These are phyloP conservation scores for Oxyria digyna DNA, from an alignment of 148 eudicot species.

Conservation along the genomic window DNA sequence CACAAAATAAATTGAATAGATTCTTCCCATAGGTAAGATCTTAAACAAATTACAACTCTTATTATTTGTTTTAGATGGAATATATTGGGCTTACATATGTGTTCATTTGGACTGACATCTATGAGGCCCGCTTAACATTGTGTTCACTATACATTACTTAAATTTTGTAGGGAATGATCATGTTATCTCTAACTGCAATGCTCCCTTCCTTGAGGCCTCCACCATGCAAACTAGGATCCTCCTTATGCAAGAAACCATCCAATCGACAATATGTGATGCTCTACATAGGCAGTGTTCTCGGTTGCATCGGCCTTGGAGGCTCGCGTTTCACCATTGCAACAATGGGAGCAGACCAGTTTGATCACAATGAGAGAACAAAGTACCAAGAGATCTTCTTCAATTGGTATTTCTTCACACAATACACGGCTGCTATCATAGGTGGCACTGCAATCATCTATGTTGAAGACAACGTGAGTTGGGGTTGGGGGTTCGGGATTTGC, in stretches of 20 bases:
- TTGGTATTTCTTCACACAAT: slow-evolving; percentile 30
- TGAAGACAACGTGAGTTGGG: slow-evolving; percentile 31
- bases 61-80: too few relatives aligned
- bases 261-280: slow-evolving; percentile 20
- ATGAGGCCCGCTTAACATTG: too few relatives aligned
- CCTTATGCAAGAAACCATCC: slow-evolving; percentile 23
- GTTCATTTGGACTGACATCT: too few relatives aligned
- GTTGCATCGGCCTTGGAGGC: slow-evolving; percentile 28
- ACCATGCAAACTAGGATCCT: slow-evolving; percentile 17
- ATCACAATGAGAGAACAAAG: slow-evolving; percentile 10
- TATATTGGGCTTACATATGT: too few relatives aligned
- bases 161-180: slow-evolving; percentile 27
- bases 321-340: slow-evolving; percentile 30
- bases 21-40: neutral
- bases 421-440: slow-evolving; percentile 18
- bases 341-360: slow-evolving; percentile 35
- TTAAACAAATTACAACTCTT: too few relatives aligned
- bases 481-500: slow-evolving; percentile 23
- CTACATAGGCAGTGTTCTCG: slow-evolving; percentile 21
- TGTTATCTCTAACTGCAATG: slow-evolving; percentile 23
- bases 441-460: slow-evolving; percentile 28
- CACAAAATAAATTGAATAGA: too few relatives aligned
- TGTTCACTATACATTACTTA: too few relatives aligned
- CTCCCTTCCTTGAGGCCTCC: slow-evolving; percentile 32
- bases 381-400: slow-evolving; percentile 28